Base-by-base conservation (phyloP, 257 asterid genomes). In the Vinca minor region DNA sequence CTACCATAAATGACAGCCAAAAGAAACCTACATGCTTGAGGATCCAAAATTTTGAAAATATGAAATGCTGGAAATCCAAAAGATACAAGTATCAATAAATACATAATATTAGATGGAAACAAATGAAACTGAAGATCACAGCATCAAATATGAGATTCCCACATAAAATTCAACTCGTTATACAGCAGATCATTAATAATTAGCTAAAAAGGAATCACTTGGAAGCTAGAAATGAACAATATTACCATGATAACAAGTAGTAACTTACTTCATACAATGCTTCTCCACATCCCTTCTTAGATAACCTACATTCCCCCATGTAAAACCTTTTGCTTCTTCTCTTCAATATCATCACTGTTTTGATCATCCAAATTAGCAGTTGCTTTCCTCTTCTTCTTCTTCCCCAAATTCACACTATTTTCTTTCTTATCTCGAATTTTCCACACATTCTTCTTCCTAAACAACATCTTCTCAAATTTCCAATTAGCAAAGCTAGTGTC, bases 391-490 rank as follows among this genome's bases (percentile, higher is more conserved):
- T 76, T 85, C 78, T 76, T 85, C 78, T 74, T 82, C 58, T 69
- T 77, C 48, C 79, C 76, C 62, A 66, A 38, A 61, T 54, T 59
- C 57, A 62, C 66, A 44, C 65, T 56, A 67, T 75, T 80, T 23
- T 80, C 79, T 72, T 78, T 83, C 78, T 71, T 88, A 62, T 88
- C 95, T 38, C 89, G 77, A 75, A 82, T 95, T 73, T 80, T 87
- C 96, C 98, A 92, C 53, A 84, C 83, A 74, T 81, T 87, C 74
- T 82, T 85, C 81, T 82, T 88, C 86, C 96, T 79, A 69, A 68
- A 83, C 78, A 92, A 66, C 72, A 92, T 53, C 75, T 88, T 91
- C 74, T 92, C 98, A 38, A 84, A 88, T 61, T 92, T 92, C 95
- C 98, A 88, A 29, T 71, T 71, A 65, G 84, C 81, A 60, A 73